Evolutionary conservation across 164 flowering plant genomes (phyloP), one percentile per base, ranked within the genome.

Genomic region (Macadamia tetraphylla): DNA sequence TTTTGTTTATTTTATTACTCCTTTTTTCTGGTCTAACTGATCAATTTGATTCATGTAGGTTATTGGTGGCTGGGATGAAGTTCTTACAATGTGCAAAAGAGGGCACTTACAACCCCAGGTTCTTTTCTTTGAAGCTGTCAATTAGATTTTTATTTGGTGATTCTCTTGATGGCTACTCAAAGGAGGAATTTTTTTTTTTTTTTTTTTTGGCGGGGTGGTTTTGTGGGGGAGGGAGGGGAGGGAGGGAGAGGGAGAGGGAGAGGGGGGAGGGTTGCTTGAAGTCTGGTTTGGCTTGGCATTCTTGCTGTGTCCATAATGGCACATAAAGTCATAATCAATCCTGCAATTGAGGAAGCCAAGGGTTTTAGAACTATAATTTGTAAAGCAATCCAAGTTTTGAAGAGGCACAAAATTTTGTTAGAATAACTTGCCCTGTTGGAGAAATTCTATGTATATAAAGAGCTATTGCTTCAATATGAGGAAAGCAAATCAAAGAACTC

Each of bases 101-200:
- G 99, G 99, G 53, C 98, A 86, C 73, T 73, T 92, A 75, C 99
- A 95, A 75, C 99, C 99, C 58, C 99, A 94, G 81, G 93, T 94
- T 81, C 94, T 94, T 67, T 87, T 94, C 67, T 95, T 76, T 73
- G 99, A 92, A 85, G 91, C 96, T 81, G 87, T 83, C 79, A 81
- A 85, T 58, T 88, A 87, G 79, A 60, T 61, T 46, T 64, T 44
- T 57, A 60, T 17, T 35, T 49, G 70, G 66, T 68, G 60, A 58
- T 71, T 43, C 12, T 73, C 48, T 18, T 58, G 60, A 42, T 58
- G 44, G 59, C 62, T 65, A 48, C 74, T 63, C 61, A 51, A 10
- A 15, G 13, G 64, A 63, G 57, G 69, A 67, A 70, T 73, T 46
- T 70, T 23, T 23, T 23, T 23, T 23, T 23, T 23, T 23, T 23